Percentiles rank a stretch among this genome's conserved stretches.
These are phyloP conservation scores for Globisporangium middletonii DNA, from an alignment of 352 stramenopile species.

Conservation along the genomic window DNA sequence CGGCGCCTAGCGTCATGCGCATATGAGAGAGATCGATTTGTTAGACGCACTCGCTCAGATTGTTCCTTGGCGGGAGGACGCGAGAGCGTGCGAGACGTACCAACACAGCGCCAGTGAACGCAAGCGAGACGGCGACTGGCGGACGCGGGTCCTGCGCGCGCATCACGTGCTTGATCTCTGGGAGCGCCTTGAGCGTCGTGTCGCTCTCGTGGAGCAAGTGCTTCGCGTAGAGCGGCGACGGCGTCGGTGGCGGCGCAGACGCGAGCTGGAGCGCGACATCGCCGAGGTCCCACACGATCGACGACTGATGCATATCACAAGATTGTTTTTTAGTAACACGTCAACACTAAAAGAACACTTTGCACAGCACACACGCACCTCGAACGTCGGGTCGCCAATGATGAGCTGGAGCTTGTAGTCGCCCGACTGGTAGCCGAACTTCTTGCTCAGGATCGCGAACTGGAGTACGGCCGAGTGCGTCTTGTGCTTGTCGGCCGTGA, in stretches of 20 bases:
- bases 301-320: background rate
- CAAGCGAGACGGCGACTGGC: constrained; percentile 55
- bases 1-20: constrained; percentile 19
- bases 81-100: constrained; percentile 10
- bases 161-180: constrained; percentile 87
- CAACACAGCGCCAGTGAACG: constrained; percentile 61
- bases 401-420: constrained; percentile 63
- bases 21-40: background rate
- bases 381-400: constrained; percentile 70
- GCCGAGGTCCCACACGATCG: constrained; percentile 69
- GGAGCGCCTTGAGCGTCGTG: constrained; percentile 77
- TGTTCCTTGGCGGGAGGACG: no score
- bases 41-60: background rate
- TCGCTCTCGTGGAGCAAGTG: constrained; percentile 83
- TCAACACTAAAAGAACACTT: background rate
- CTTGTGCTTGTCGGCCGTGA: constrained; percentile 35
- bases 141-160: constrained; percentile 64
- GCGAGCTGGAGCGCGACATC: constrained; percentile 61
- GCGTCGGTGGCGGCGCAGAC: constrained; percentile 42
- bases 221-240: constrained; percentile 85
- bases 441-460: constrained; percentile 69
- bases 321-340: constrained; percentile 13
- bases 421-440: constrained; percentile 79
- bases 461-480: constrained; percentile 38
- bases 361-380: constrained; percentile 14